phyloP scores from a whole-genome alignment of 2,329 filamentous ascomycete genomes.

The Paecilomyces niveus region DNA sequence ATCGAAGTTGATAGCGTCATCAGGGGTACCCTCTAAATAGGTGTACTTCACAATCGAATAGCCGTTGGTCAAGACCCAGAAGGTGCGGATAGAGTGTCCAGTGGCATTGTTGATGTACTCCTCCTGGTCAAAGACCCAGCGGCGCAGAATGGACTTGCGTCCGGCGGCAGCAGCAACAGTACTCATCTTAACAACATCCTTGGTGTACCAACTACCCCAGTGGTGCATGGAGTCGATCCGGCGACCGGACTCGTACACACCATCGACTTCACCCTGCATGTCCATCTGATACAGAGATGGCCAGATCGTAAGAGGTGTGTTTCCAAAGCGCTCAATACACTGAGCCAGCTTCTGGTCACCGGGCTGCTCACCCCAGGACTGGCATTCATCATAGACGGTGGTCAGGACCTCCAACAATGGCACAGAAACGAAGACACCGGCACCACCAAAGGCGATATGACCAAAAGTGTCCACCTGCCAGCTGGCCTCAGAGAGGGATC shows the following conservation, averaged over 20 bases:
- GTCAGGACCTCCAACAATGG: slow-evolving; percentile 32
- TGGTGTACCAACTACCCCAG: slow-evolving; percentile 39
- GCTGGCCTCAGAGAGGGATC: slow-evolving; percentile 35
- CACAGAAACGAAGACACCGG: slow-evolving; percentile 37
- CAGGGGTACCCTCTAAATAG: slow-evolving; percentile 25
- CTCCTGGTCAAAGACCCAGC: slow-evolving; percentile 38
- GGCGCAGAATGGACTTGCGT: slow-evolving; percentile 34
- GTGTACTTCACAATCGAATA: slow-evolving; percentile 39
- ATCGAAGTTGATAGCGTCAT: slow-evolving; percentile 37
- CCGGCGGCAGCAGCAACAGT: slow-evolving; percentile 34
- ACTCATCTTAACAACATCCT: slow-evolving; percentile 40
- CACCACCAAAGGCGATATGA: slow-evolving; percentile 38
- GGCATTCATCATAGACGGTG: slow-evolving; percentile 34
- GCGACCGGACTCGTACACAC: slow-evolving; percentile 37
- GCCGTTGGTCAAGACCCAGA: slow-evolving; percentile 40
- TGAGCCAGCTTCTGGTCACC: slow-evolving; percentile 39
- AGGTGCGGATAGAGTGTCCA: slow-evolving; percentile 28
- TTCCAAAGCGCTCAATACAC: slow-evolving; percentile 34
- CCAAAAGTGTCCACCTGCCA: slow-evolving; percentile 39
- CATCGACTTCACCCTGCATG: slow-evolving; percentile 34
- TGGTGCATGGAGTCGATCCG: slow-evolving; percentile 39
- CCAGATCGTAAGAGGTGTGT: slow-evolving; percentile 34
- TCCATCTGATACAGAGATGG: slow-evolving; percentile 39
- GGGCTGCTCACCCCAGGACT: slow-evolving; percentile 35
- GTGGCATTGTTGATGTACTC: slow-evolving; percentile 27